Conservation (phyloP, 345 rosid species). For the Mallotus nudiflorus region DNA sequence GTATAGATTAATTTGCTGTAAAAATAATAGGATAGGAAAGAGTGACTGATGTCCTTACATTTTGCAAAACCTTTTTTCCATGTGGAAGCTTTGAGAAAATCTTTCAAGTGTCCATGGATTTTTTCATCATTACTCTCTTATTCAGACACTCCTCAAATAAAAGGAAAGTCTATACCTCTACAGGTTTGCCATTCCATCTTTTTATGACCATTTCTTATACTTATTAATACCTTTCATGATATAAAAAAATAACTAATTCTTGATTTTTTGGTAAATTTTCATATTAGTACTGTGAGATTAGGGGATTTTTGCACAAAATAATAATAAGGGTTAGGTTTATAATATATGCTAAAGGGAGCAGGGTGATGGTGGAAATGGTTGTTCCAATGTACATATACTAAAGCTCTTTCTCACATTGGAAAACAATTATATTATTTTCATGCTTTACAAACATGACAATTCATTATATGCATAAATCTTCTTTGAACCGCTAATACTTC, state of each 20-base stretch:
- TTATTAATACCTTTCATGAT: not conserved
- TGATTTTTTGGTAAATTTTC: not conserved
- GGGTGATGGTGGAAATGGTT: conserved; percentile 74
- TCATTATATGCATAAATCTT: too few species aligned
- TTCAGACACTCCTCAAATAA: conserved; percentile 38
- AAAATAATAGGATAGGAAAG: not conserved
- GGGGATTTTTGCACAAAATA: conserved; percentile 44
- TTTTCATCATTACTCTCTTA: conserved; percentile 35
- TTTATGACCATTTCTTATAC: not conserved
- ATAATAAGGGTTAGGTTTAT: conserved; percentile 59
- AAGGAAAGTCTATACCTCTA: conserved; percentile 55
- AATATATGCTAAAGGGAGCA: conserved; percentile 53
- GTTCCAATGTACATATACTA: too few species aligned
- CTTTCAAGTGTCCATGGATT: conserved; percentile 38
- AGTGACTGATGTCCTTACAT: conserved; percentile 44
- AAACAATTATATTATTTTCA: too few species aligned
- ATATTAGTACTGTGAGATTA: conserved; percentile 4
- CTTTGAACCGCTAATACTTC: too few species aligned
- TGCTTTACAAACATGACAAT: too few species aligned
- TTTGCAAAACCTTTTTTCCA: conserved; percentile 27
- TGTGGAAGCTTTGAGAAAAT: conserved; percentile 26
- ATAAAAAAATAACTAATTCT: not conserved
- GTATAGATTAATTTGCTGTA: too few species aligned
- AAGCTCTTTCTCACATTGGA: too few species aligned
- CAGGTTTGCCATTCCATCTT: conserved; percentile 37